phyloP scores from a whole-genome alignment of 2,329 filamentous ascomycete species.

The Fusarium dlaminii region DNA sequence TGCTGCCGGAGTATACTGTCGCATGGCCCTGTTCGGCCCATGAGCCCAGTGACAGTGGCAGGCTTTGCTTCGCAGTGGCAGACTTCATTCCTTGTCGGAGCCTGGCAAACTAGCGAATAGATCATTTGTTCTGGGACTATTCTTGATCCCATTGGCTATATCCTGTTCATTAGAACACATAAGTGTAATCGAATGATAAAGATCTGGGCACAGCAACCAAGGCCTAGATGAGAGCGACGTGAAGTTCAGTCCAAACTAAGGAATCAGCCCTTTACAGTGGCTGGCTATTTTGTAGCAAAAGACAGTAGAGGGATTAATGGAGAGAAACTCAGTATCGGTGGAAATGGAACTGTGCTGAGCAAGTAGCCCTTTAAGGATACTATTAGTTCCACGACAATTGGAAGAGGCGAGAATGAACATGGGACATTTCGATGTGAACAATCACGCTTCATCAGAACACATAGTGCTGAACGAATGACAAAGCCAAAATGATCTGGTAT shows the following conservation, averaged over 20 bases:
- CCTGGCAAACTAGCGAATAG: neutral
- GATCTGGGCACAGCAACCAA: neutral
- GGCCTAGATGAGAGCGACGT: too few species aligned
- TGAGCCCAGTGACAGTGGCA: neutral
- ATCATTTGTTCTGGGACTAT: neutral
- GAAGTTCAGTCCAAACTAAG: neutral
- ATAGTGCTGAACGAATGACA: neutral
- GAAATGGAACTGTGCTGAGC: neutral
- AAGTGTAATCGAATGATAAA: too few species aligned
- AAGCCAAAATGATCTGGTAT: neutral
- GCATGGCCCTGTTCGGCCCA: too few species aligned
- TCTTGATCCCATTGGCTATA: too few species aligned
- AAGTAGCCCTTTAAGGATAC: too few species aligned
- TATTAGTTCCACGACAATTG: too few species aligned
- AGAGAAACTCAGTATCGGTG: neutral
- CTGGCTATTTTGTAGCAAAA: too few species aligned
- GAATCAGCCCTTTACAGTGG: neutral
- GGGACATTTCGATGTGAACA: neutral
- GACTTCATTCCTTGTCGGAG: neutral
- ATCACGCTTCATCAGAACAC: neutral
- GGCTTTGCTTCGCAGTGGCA: neutral
- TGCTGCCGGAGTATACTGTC: neutral
- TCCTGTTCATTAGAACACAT: too few species aligned
- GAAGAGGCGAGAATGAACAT: neutral
- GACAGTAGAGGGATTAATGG: too few species aligned